Conservation (phyloP, 768 basidiomycete species). For the Termitomyces sp. region DNA sequence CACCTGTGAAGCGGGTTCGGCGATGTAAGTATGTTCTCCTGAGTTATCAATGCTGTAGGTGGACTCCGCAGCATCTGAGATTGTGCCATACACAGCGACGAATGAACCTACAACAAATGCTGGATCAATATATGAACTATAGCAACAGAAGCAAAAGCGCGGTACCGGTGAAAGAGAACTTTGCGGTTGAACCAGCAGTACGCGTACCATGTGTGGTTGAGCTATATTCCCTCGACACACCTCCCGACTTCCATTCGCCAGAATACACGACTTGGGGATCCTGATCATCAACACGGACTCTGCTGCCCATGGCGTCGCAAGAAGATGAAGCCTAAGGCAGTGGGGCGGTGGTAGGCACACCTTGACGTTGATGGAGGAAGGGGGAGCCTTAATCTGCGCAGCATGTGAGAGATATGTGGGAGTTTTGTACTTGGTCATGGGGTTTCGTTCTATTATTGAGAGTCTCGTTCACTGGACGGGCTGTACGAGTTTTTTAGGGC, state of each 20-base stretch:
- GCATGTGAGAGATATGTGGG: not conserved
- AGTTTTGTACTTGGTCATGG: not conserved
- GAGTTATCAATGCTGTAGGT: conserved; percentile 9
- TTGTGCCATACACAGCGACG: conserved; percentile 13
- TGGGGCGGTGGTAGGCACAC: not conserved
- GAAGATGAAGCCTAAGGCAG: not conserved
- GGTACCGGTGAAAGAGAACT: conserved; percentile 14
- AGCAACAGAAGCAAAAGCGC: not conserved
- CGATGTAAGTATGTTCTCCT: not conserved
- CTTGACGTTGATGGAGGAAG: not conserved
- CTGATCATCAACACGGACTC: conserved; percentile 13
- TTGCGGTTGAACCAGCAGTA: conserved; percentile 5
- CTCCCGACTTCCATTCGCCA: conserved; percentile 7
- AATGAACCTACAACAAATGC: conserved; percentile 4
- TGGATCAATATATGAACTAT: not conserved
- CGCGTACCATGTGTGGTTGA: conserved; percentile 10
- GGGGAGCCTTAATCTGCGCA: not conserved
- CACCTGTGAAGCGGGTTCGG: not conserved
- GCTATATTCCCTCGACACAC: conserved; percentile 5
- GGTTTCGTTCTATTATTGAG: not conserved
- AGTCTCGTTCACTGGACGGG: not conserved
- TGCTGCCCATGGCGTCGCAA: not conserved
- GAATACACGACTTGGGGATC: conserved; percentile 11
- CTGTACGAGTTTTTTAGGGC: not conserved
- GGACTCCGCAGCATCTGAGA: conserved; percentile 5